A percentile compares a stretch with the other conserved stretches of the same genome.
Evolutionary conservation across 805 yeast species (phyloP).

Genomic region (Pichia sporocuriosa): DNA sequence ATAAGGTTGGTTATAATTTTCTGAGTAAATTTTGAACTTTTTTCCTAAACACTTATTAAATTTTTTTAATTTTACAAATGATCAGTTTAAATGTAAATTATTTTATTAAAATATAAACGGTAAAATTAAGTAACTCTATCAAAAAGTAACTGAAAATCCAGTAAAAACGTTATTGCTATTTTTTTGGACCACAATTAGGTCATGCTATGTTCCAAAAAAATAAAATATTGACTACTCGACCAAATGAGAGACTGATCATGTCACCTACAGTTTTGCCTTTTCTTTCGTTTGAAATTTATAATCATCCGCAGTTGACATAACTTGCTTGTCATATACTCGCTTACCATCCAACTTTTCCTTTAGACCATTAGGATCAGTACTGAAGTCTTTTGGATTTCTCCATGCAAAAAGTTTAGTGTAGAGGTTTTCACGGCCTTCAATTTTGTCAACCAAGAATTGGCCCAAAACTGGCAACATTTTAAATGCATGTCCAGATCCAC

Average conservation of each 20-base stretch:
- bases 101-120: neutral
- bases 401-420: conserved; percentile 29
- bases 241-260: too few species aligned
- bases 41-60: too few species aligned
- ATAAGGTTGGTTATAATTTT: too few species aligned
- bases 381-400: conserved; percentile 25
- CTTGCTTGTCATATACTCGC: conserved; percentile 20
- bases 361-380: conserved; percentile 26
- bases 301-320: conserved; percentile 14
- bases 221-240: too few species aligned
- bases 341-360: conserved; percentile 19
- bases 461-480: conserved; percentile 31
- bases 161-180: too few species aligned
- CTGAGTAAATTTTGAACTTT: too few species aligned
- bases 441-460: conserved; percentile 25
- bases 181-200: too few species aligned
- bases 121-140: too few species aligned
- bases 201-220: too few species aligned
- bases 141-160: too few species aligned
- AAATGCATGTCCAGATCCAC: conserved; percentile 34
- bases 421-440: conserved; percentile 28
- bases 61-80: neutral
- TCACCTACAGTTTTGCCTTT: neutral
- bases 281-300: neutral
- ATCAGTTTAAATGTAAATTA: too few species aligned